A percentile compares a stretch with the other conserved stretches of the same genome.
phyloP scores from a whole-genome alignment of 306 rosid genomes.

The Dryas alaskensis region DNA sequence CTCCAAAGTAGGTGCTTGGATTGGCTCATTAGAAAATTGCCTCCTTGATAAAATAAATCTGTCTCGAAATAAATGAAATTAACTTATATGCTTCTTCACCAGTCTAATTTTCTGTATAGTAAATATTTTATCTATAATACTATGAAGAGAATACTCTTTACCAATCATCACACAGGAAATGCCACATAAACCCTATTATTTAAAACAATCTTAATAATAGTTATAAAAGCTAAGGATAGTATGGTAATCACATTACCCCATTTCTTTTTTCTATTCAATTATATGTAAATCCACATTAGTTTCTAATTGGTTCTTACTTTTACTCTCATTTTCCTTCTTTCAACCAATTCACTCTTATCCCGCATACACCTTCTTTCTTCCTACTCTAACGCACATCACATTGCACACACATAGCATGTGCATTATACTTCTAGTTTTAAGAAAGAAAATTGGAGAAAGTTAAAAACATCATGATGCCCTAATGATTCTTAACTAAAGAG shows the following conservation, averaged over 20 bases:
- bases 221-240: no score
- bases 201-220: no score
- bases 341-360: no score
- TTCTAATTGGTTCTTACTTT: not conserved
- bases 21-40: not conserved
- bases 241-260: not conserved
- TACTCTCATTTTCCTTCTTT: no score
- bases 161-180: no score
- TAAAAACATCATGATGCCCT: not conserved
- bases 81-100: no score
- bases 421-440: not conserved
- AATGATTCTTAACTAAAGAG: constrained; percentile 19
- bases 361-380: no score
- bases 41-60: not conserved
- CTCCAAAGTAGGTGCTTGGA: not conserved
- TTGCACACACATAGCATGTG: not conserved
- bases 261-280: not conserved
- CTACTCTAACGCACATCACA: not conserved
- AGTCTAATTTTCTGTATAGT: no score
- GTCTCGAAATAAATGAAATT: not conserved
- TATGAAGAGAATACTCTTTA: no score
- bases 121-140: no score
- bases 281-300: no score
- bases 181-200: no score
- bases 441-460: not conserved